Evolutionary conservation across 768 basidiomycete species (phyloP).

Genomic region (Pleurotus eryngii): DNA sequence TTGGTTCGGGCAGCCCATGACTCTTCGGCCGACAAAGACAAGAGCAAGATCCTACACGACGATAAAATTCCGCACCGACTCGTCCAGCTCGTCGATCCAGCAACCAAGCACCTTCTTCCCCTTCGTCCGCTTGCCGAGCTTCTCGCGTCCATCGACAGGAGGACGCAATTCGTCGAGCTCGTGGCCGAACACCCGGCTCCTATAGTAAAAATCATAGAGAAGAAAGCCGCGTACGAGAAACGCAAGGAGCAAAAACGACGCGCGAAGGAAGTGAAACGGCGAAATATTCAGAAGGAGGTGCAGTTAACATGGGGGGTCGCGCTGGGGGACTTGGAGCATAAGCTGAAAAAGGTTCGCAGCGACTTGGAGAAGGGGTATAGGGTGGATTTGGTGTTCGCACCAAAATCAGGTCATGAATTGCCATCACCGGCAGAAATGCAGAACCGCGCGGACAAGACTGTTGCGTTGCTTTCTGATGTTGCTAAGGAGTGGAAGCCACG

Average conservation of each 20-base stretch:
- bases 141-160: slow-evolving; percentile 40
- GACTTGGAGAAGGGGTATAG: slow-evolving; percentile 59
- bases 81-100: slow-evolving; percentile 48
- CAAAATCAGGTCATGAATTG: slow-evolving; percentile 41
- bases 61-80: slow-evolving; percentile 37
- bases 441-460: slow-evolving; percentile 39
- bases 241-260: slow-evolving; percentile 33
- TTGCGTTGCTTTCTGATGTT: slow-evolving; percentile 41
- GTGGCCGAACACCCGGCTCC: slow-evolving; percentile 46
- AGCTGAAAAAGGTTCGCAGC: slow-evolving; percentile 53
- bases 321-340: slow-evolving; percentile 59
- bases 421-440: slow-evolving; percentile 38
- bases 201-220: slow-evolving; percentile 57
- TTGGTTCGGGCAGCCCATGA: slow-evolving; percentile 13
- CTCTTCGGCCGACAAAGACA: background rate
- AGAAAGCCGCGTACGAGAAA: slow-evolving; percentile 37
- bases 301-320: slow-evolving; percentile 70
- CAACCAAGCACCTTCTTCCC: slow-evolving; percentile 34
- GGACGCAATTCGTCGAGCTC: slow-evolving; percentile 51
- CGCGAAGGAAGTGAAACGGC: slow-evolving; percentile 27
- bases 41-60: slow-evolving; percentile 21
- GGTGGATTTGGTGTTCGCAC: slow-evolving; percentile 53
- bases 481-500: slow-evolving; percentile 51
- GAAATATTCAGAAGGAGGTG: slow-evolving; percentile 54
- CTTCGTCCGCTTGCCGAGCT: slow-evolving; percentile 36